Evolutionary conservation across 2,329 filamentous ascomycete species (phyloP).

Genomic region (Anisogramma anomala): DNA sequence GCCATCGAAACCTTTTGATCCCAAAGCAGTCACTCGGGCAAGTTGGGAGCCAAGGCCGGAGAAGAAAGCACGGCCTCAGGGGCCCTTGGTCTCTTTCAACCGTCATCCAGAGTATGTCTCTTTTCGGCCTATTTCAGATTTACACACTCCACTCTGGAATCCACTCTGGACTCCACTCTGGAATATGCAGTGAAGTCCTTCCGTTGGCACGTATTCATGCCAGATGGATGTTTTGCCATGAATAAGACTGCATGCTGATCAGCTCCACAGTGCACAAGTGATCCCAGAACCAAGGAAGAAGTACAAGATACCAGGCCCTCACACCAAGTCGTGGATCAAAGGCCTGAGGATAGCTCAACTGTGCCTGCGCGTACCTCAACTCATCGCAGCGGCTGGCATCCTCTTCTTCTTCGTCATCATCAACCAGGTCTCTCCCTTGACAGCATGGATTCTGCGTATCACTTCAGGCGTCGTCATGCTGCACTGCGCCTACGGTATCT

Average conservation of each 20-base stretch:
- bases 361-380: conserved; percentile 50
- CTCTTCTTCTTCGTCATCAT: conserved; percentile 70
- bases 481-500: conserved; percentile 66
- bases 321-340: conserved; percentile 60
- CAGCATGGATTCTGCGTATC: conserved; percentile 66
- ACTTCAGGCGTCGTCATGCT: conserved; percentile 66
- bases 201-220: too few species aligned
- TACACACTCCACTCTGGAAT: background rate
- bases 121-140: conserved; percentile 1
- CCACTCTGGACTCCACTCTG: background rate
- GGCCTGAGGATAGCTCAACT: conserved; percentile 59
- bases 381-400: conserved; percentile 59
- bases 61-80: conserved; percentile 53
- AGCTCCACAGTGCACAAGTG: conserved; percentile 40
- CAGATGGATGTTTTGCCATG: too few species aligned
- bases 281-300: conserved; percentile 51
- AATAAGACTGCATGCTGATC: background rate
- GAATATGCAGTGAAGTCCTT: background rate
- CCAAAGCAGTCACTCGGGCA: conserved; percentile 72
- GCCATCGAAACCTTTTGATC: conserved; percentile 58
- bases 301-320: conserved; percentile 55
- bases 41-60: conserved; percentile 53
- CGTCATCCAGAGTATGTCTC: conserved; percentile 70
- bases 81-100: conserved; percentile 73
- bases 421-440: conserved; percentile 48